Evolutionary conservation across 164 flowering plant genomes (phyloP).

Genomic region (Magnolia changhungtana): DNA sequence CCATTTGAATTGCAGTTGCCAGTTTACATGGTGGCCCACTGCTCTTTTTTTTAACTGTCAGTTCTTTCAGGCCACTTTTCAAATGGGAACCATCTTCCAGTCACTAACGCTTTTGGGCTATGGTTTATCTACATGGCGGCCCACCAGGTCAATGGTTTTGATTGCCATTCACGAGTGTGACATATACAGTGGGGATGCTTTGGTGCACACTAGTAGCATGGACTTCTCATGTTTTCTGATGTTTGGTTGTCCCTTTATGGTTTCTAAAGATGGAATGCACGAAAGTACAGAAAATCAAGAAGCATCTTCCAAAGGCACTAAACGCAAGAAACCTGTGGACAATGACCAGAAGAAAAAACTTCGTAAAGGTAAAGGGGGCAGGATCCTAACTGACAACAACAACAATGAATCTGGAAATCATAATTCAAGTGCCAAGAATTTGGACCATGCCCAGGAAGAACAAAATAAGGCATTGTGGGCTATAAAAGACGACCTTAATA

Average conservation of each 20-base stretch:
- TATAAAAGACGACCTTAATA: conserved; percentile 79
- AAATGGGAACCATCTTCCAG: neutral
- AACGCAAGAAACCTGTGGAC: conserved; percentile 48
- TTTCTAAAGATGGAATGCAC: conserved; percentile 17
- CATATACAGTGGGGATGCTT: too few species aligned
- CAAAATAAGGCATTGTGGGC: conserved; percentile 77
- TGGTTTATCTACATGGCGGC: neutral
- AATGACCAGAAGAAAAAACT: conserved; percentile 48
- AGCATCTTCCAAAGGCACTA: conserved; percentile 42
- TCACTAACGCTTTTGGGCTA: neutral
- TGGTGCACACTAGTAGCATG: neutral
- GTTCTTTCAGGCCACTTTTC: neutral
- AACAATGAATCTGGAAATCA: conserved; percentile 16
- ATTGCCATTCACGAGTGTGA: too few species aligned
- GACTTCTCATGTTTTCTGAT: neutral
- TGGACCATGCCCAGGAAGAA: conserved; percentile 53
- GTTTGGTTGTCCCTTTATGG: conserved; percentile 14
- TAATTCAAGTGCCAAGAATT: conserved; percentile 18
- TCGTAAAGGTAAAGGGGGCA: conserved; percentile 43
- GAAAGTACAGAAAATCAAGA: conserved; percentile 21
- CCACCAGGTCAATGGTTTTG: neutral
- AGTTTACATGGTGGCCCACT: too few species aligned
- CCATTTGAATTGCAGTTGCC: too few species aligned
- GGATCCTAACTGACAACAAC: conserved; percentile 15
- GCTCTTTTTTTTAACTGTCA: neutral